Base-by-base conservation (phyloP, 371 early-diverging fungal genomes). In the Rhizopus stolonifer region DNA sequence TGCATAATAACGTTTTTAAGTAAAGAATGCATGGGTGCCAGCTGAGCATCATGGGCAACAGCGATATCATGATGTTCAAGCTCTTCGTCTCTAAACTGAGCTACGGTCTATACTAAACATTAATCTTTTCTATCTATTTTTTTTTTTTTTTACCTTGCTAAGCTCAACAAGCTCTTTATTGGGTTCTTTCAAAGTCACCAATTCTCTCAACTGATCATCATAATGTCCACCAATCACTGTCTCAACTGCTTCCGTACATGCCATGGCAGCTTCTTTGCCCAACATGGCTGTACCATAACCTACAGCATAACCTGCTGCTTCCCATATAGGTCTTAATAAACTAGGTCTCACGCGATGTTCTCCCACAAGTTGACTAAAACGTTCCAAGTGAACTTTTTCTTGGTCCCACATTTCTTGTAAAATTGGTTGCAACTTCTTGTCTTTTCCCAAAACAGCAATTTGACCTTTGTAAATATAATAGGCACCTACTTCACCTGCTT, bases 241-340 rank as follows among this genome's bases (percentile, higher is more conserved):
- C 70, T 98, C 98, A 14, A 96, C 98, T 1, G 98, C 98, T 61
- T 98, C 98, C 0, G 98, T 98, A 69, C 96, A 96, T 2, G 95
- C 93, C 98, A 98, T 98, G 21, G 96, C 96, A 4, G 95, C 94
- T 52, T 93, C 90, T 58, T 91, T 88, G 13, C 98, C 98, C 64
- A 97, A 58, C 51, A 92, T 45, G 4, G 96, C 98, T 0, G 98
- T 93, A 3, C 83, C 86, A 19, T 82, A 88, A 15, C 98, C 98
- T 5, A 96, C 76, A 0, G 85, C 80, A 55, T 86, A 96, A 2
- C 98, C 98, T 4, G 91, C 91, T 3, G 82, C 74, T 47, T 91
- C 88, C 88, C 95, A 95, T 7, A 95, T 23, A 1, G 98, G 98
- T 24, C 87, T 76, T 57, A 98, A 57, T 9, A 88, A 57, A 18